phyloP scores from a whole-genome alignment of 805 yeast species.

The Yarrowia porcina region DNA sequence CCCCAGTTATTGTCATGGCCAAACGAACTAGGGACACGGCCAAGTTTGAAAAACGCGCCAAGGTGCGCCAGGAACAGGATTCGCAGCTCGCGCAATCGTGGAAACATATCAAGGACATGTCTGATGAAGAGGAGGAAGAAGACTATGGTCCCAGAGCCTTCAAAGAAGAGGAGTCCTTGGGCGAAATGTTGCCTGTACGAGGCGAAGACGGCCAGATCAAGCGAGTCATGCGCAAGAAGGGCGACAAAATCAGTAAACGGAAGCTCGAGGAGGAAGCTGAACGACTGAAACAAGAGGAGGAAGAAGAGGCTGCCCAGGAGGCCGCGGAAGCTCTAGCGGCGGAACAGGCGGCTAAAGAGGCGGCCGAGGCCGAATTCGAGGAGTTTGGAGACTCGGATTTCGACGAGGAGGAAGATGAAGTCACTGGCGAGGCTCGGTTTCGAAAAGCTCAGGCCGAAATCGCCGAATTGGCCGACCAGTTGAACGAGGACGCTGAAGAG shows the following conservation, averaged over 20 bases:
- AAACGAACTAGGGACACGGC: slow-evolving; percentile 32
- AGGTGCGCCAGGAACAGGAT: slow-evolving; percentile 29
- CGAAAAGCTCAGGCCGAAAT: slow-evolving; percentile 72
- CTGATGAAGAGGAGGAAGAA: slow-evolving; percentile 54
- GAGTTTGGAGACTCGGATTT: slow-evolving; percentile 35
- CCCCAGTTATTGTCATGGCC: too few species aligned
- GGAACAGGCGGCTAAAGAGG: slow-evolving; percentile 36
- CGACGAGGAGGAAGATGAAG: slow-evolving; percentile 43
- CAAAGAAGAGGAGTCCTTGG: slow-evolving; percentile 42
- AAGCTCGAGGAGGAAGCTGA: slow-evolving; percentile 35
- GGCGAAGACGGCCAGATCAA: slow-evolving; percentile 67
- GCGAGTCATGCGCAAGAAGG: slow-evolving; percentile 49
- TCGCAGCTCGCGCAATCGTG: slow-evolving; percentile 28
- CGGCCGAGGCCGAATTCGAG: slow-evolving; percentile 34
- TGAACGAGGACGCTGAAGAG: slow-evolving; percentile 89
- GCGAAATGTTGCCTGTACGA: slow-evolving; percentile 79
- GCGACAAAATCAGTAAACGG: slow-evolving; percentile 32
- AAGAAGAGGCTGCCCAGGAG: slow-evolving; percentile 32
- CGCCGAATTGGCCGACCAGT: slow-evolving; percentile 71
- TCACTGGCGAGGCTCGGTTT: slow-evolving; percentile 53
- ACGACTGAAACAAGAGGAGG: slow-evolving; percentile 35
- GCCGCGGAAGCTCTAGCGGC: slow-evolving; percentile 10
- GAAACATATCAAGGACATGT: slow-evolving; percentile 25
- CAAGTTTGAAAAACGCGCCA: slow-evolving; percentile 31
- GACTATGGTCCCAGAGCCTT: slow-evolving; percentile 79